phyloP scores from a whole-genome alignment of 2,329 filamentous ascomycete genomes.

The Chaetomium sp. region DNA sequence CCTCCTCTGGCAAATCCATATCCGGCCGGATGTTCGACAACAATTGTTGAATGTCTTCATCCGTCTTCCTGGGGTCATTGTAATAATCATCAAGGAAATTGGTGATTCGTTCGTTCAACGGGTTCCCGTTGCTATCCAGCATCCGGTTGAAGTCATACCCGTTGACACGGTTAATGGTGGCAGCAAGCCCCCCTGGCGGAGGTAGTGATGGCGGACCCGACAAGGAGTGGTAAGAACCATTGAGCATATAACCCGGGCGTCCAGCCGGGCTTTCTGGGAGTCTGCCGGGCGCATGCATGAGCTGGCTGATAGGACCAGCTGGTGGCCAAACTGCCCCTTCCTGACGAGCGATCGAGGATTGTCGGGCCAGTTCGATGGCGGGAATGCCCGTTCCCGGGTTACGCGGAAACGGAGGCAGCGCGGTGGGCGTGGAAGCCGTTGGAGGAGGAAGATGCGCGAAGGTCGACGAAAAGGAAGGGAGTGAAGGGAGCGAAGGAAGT shows the following conservation, averaged over 20 bases:
- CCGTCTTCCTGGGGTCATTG: conserved; percentile 34
- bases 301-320: neutral
- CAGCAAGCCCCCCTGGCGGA: conserved; percentile 21
- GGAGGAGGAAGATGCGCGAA: neutral
- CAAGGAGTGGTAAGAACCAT: conserved; percentile 17
- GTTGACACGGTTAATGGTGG: conserved; percentile 35
- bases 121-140: conserved; percentile 32
- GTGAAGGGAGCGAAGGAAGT: neutral
- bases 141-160: conserved; percentile 32
- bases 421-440: neutral
- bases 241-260: conserved; percentile 17
- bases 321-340: conserved; percentile 1
- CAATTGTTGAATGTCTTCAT: conserved; percentile 63
- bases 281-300: neutral
- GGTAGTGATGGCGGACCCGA: neutral
- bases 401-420: neutral
- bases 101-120: conserved; percentile 30
- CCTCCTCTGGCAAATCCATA: conserved; percentile 53
- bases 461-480: neutral
- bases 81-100: conserved; percentile 31
- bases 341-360: conserved; percentile 15
- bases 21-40: conserved; percentile 69
- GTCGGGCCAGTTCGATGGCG: conserved; percentile 20
- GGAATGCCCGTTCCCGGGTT: conserved; percentile 1
- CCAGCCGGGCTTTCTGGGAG: neutral